These are phyloP conservation scores for Microbotryomycetes sp. DNA, from an alignment of 1,284 basidiomycete genomes.

Conservation along the genomic window DNA sequence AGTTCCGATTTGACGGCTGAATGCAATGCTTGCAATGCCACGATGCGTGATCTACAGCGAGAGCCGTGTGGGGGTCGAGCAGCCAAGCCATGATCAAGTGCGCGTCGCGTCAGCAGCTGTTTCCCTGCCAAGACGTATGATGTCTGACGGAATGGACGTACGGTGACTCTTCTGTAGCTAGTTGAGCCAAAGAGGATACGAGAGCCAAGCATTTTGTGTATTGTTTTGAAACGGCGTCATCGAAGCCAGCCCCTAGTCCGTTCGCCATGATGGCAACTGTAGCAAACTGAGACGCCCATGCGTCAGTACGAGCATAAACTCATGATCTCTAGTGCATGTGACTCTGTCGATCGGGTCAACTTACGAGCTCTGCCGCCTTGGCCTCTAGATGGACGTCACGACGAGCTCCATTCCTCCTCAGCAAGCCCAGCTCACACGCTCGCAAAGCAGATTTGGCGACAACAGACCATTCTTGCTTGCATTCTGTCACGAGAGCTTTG, in stretches of 20 bases:
- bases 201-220: constrained; percentile 58
- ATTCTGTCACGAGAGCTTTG: constrained; percentile 79
- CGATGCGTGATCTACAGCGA: constrained; percentile 64
- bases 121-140: background rate
- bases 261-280: constrained; percentile 90
- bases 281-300: constrained; percentile 51
- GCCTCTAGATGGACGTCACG: constrained; percentile 76
- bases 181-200: constrained; percentile 59
- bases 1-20: constrained; percentile 79
- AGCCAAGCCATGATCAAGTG: constrained; percentile 9
- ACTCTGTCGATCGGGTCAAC: constrained; percentile 39
- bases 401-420: constrained; percentile 32
- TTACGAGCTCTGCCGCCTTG: constrained; percentile 71
- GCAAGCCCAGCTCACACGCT: constrained; percentile 62
- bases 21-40: constrained; percentile 76
- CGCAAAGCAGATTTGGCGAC: constrained; percentile 71
- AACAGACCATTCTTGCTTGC: constrained; percentile 74
- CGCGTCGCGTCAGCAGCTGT: background rate
- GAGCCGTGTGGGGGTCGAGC: too few relatives aligned
- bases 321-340: background rate
- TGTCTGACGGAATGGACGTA: constrained; percentile 12
- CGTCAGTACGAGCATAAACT: background rate
- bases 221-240: constrained; percentile 46
- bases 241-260: constrained; percentile 60
- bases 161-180: constrained; percentile 43